phyloP scores from a whole-genome alignment of 495 filamentous ascomycete species.

The Podospora anserina region DNA sequence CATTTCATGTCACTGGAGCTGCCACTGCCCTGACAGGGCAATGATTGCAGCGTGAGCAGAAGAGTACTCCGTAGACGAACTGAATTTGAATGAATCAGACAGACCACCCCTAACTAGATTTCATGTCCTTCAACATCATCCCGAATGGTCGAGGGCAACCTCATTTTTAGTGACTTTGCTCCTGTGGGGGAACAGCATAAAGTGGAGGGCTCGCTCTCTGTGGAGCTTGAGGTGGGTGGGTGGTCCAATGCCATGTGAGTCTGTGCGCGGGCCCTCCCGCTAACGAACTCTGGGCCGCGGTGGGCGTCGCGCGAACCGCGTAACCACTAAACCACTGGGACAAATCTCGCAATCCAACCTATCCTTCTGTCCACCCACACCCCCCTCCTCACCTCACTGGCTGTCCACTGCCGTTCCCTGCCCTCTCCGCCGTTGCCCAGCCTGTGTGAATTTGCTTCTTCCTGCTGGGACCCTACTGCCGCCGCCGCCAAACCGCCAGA shows the following conservation, averaged over 20 bases:
- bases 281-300: conserved; percentile 25
- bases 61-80: too few relatives aligned
- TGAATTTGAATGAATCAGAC: too few relatives aligned
- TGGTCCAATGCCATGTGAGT: conserved; percentile 1
- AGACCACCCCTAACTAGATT: too few relatives aligned
- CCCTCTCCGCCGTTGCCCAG: conserved; percentile 13
- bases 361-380: conserved; percentile 10
- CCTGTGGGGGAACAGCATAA: background rate
- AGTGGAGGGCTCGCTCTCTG: background rate
- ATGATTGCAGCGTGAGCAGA: too few relatives aligned
- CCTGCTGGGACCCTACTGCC: background rate
- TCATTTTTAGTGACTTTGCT: background rate
- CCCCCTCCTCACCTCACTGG: conserved; percentile 8
- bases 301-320: conserved; percentile 38
- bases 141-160: too few relatives aligned
- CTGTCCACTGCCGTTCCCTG: background rate
- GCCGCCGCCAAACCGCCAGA: conserved; percentile 8
- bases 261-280: conserved; percentile 21
- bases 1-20: background rate
- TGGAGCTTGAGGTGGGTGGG: background rate
- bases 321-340: conserved; percentile 26
- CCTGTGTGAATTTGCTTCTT: conserved; percentile 6
- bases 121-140: too few relatives aligned
- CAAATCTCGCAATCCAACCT: conserved; percentile 29
- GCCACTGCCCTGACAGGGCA: too few relatives aligned